Conservation (phyloP, 306 rosid genomes). For the Nissolia schottii region DNA sequence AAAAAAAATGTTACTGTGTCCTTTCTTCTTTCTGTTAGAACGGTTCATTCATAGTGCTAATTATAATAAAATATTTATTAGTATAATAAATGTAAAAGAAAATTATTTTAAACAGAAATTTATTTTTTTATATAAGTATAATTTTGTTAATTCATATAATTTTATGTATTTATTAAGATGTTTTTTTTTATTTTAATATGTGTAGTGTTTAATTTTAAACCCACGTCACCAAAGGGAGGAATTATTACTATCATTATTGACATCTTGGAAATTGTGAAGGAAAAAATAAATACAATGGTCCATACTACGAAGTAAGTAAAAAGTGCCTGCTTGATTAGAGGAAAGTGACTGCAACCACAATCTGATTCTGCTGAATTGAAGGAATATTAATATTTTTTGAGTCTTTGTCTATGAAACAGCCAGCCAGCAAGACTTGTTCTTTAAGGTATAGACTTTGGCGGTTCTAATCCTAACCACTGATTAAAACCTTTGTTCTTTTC, state of each 20-base stretch:
- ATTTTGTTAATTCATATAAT: too few species aligned
- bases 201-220: too few species aligned
- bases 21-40: too few species aligned
- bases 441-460: constrained; percentile 27
- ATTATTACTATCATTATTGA: too few species aligned
- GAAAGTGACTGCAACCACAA: constrained; percentile 30
- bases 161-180: too few species aligned
- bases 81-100: too few species aligned
- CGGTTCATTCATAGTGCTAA: too few species aligned
- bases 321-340: constrained; percentile 38
- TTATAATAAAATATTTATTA: too few species aligned
- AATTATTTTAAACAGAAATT: too few species aligned
- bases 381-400: constrained; percentile 36
- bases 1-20: neutral
- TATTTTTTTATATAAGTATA: too few species aligned
- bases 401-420: constrained; percentile 18
- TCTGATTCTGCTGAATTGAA: constrained; percentile 32
- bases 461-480: constrained; percentile 42
- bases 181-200: too few species aligned
- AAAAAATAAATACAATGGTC: neutral
- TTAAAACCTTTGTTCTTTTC: constrained; percentile 31
- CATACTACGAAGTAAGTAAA: constrained; percentile 16
- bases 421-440: constrained; percentile 27
- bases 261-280: constrained; percentile 22
- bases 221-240: too few species aligned